Base-by-base conservation (phyloP, 2,329 filamentous ascomycete species). In the Phyllosticta paracitricarpa region DNA sequence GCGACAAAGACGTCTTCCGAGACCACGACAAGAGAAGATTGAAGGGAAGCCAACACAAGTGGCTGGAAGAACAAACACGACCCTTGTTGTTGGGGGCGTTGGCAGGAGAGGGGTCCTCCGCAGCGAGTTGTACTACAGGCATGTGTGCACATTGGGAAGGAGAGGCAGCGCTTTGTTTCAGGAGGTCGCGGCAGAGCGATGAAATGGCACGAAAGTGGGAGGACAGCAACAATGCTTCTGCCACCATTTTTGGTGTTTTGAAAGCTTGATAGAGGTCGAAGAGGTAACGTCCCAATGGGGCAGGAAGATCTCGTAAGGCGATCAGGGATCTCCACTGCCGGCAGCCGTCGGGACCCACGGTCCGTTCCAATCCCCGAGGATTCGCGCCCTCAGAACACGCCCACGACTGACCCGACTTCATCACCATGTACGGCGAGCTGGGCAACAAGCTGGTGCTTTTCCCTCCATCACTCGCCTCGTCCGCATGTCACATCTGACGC, bases 401-500 rank as follows among this genome's bases (percentile, higher is more conserved):
- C 51, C 40, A n/a, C 22, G 57, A 52, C 53, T 48, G 48, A 53
- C 35, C 51, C 57, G 52, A 33, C 48, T 53, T 9, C 57, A 58
- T 17, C 48, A 24, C 30, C 14, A 96, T 96, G 91, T 94, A 96
- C 75, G 91, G 91, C 67, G 91, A 96, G 72, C 78, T 90, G 63
- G 90, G 89, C 57, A 89, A 91, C 73, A 96, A 96, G 76, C 78
- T 96, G 76, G 89, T 93, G 69, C 77, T 66, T 48, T 57, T 48
- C 54, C 57, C n/a, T 22, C 55, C 33, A 59, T 58, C 5, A 2
- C 7, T 10, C 26, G 3, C 8, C n/a, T 10, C 2, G 6, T 14
- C 26, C 14, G 10, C 58, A 22, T 22, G 6, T 8, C 14, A 30
- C 5, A 19, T 26, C 59, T 61, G 7, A 54, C 53, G 33, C 51